Conservation (phyloP, 1,139 yeast species). For the Hansenula sp. region DNA sequence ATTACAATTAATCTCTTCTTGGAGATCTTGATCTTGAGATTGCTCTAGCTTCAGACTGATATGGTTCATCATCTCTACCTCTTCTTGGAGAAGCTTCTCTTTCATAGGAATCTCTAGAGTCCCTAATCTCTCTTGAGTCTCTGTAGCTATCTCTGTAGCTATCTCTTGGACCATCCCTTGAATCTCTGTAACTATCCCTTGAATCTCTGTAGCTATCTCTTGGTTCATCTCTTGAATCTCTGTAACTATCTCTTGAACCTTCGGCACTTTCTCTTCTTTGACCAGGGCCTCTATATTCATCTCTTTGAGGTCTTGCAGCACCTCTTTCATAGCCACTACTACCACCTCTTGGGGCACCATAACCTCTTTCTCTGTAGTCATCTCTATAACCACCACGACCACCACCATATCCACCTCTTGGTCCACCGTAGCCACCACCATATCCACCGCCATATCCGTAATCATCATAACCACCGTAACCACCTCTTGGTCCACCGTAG, state of each 20-base stretch:
- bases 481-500: slow-evolving; percentile 3
- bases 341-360: slow-evolving; percentile 6
- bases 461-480: slow-evolving; percentile 5
- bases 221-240: slow-evolving; percentile 9
- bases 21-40: slow-evolving; percentile 26
- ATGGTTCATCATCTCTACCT: slow-evolving; percentile 7
- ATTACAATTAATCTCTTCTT: slow-evolving; percentile 20
- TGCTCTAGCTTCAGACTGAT: slow-evolving; percentile 10
- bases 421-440: slow-evolving; percentile 15
- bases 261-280: slow-evolving; percentile 10
- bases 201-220: slow-evolving; percentile 12
- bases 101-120: background rate
- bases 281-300: slow-evolving; percentile 17
- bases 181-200: slow-evolving; percentile 13
- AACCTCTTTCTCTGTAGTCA: slow-evolving; percentile 22
- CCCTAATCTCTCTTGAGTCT: slow-evolving; percentile 4
- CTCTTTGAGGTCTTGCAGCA: slow-evolving; percentile 21
- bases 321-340: slow-evolving; percentile 19
- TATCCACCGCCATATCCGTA: slow-evolving; percentile 9
- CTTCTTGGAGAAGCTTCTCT: slow-evolving; percentile 10
- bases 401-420: slow-evolving; percentile 17
- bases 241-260: slow-evolving; percentile 6
- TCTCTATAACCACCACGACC: slow-evolving; percentile 14
- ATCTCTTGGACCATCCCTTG: slow-evolving; percentile 13
- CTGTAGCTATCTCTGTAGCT: slow-evolving; percentile 11